These are phyloP conservation scores for Escovopsis sp. DNA, from an alignment of 2,329 filamentous ascomycete genomes.

Conservation along the genomic window DNA sequence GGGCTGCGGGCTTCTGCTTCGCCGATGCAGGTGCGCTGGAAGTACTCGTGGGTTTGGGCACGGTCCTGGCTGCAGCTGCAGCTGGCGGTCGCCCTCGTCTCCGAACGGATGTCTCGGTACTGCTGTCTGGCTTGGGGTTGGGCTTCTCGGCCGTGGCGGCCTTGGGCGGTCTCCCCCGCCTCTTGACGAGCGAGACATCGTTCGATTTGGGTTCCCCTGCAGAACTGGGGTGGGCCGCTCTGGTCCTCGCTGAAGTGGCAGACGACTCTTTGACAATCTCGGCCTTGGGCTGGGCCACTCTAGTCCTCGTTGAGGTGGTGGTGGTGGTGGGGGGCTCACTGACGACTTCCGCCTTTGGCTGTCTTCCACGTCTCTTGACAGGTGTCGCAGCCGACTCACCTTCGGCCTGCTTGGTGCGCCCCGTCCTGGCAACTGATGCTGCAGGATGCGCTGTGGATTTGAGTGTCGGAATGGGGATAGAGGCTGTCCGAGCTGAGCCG, in stretches of 20 bases:
- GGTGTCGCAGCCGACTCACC: not conserved
- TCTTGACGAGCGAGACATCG: not conserved
- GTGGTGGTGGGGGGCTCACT: no score
- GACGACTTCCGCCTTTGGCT: not conserved
- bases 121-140: not conserved
- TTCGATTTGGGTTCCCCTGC: not conserved
- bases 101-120: not conserved
- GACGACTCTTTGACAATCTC: no score
- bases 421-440: not conserved
- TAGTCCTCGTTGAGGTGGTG: no score
- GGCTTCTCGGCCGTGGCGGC: not conserved
- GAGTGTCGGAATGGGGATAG: not conserved
- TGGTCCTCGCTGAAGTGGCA: no score
- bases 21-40: no score
- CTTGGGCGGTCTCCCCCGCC: not conserved
- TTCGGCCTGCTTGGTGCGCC: not conserved
- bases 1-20: no score
- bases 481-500: not conserved
- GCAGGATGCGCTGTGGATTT: not conserved
- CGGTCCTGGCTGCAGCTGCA: not conserved
- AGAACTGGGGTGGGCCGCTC: not conserved
- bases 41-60: not conserved
- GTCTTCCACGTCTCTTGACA: conserved; percentile 3
- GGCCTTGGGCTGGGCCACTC: no score
- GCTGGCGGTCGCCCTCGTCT: not conserved